Evolutionary conservation across 139 green algal species (phyloP), one percentile per base, ranked within the genome.

Genomic region (Chlamydomonas asymmetrica): DNA sequence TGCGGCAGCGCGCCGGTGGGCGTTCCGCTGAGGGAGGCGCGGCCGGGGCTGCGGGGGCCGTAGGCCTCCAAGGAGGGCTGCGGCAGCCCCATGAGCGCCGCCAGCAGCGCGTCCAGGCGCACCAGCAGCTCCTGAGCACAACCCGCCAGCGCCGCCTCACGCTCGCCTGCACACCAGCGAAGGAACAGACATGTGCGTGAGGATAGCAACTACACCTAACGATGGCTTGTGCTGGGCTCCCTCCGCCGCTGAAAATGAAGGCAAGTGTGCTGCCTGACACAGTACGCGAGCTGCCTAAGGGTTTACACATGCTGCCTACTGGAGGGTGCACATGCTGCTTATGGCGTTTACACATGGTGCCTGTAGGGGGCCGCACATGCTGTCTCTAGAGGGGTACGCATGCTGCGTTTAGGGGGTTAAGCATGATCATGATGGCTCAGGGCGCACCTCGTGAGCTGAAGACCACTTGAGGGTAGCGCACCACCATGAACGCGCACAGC

Each of bases 401-500:
- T n/a, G n/a, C n/a, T n/a, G n/a, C n/a, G n/a, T n/a, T n/a, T n/a
- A n/a, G n/a, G n/a, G n/a, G n/a, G n/a, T n/a, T n/a, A n/a, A n/a
- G n/a, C n/a, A n/a, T n/a, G n/a, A n/a, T n/a, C n/a, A n/a, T n/a
- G n/a, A n/a, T n/a, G n/a, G n/a, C n/a, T n/a, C n/a, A n/a, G n/a
- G n/a, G 16, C 40, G 23, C 32, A 82, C 65, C 69, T 35, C 35
- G 31, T 66, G 65, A 49, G 50, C 43, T 87, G 76, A 93, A 90
- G 41, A 93, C 77, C 45, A 88, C 86, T 43, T 92, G 87, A 25
- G 94, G 93, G 78, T 97, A 89, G 1, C 66, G 63, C 7, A 91
- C 64, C 7, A 98, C 76, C 94, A 98, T 98, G 74, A 92, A 97
- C 23, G 91, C 86, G 69, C 87, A 94, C 76, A 98, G 80, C 69